Evolutionary conservation across 2,329 filamentous ascomycete species (phyloP), one percentile per base, ranked within the genome.

Genomic region (Zasmidium citrigriseum): DNA sequence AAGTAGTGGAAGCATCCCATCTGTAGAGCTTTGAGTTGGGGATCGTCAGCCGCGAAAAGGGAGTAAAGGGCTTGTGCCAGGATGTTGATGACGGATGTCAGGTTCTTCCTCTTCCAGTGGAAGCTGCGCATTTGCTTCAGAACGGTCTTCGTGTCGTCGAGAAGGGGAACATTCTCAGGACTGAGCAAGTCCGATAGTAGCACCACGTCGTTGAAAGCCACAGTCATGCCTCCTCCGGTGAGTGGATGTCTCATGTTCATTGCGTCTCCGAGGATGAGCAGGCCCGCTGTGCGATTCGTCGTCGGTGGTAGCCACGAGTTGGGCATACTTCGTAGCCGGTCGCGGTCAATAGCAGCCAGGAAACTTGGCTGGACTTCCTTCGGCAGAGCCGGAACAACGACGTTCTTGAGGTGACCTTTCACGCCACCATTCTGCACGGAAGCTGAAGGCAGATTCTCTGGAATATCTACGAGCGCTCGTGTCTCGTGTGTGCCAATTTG

Each of bases 211-310:
- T 93, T 96, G 75, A 99, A 89, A 1, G 91, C 95, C 1, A 98
- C 95, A 0, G 93, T 98, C 95, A 99, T 99, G 68, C 95, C 95
- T 65, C 95, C 95, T 54, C 95, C 95, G 0, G 95, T 99, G 12
- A 99, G 83, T 1, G 95, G 95, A 77, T 99, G 95, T n/a, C 95
- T 90, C 95, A 99, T 99, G 80, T 99, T 99, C 83, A 96, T 88
- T 14, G 95, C 93, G 73, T 99, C 95, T 59, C 95, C 95, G 9
- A 98, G 83, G 34, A 99, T 80, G 50, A 96, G 82, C 60, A 96
- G 78, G 3, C 91, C 91, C 1, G 86, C 84, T 11, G 84, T 83
- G 46, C 82, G 83, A 71, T 90, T 89, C 60, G 89, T 89, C 0
- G 86, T 83, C 0, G 95, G 86, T 4, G 95, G 93, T 2, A 99